Percentiles rank a stretch among this genome's conserved stretches.
Evolutionary conservation across 2,329 filamentous ascomycete species (phyloP).

Genomic region (Trichophyton rubrum): DNA sequence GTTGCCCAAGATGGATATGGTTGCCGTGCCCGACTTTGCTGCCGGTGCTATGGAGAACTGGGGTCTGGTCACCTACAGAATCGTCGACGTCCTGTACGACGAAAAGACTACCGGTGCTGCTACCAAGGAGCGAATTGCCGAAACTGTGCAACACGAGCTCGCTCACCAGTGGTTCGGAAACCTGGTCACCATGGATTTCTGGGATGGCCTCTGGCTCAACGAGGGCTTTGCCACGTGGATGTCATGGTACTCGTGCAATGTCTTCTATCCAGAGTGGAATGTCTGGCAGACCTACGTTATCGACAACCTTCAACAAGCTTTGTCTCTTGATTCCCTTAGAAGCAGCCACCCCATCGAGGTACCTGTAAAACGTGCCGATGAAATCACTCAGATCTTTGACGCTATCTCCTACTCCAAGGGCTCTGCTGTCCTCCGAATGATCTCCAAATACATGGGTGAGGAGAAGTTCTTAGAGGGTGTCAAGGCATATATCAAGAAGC

Average conservation of each 20-base stretch:
- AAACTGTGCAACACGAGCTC: conserved; percentile 92
- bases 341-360: conserved; percentile 97
- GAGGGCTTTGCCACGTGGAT: conserved; percentile 87
- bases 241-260: conserved; percentile 89
- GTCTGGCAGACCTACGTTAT: conserved; percentile 94
- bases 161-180: conserved; percentile 99
- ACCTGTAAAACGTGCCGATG: conserved; percentile 84
- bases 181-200: conserved; percentile 96
- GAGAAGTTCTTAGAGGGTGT: conserved; percentile 88
- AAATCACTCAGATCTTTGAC: conserved; percentile 97
- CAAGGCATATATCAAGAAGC: conserved; percentile 81
- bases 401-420: conserved; percentile 96
- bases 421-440: conserved; percentile 91
- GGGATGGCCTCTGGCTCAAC: conserved; percentile 95
- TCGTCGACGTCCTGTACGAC: conserved; percentile 80
- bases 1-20: conserved; percentile 90
- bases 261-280: conserved; percentile 96
- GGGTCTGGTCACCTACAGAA: conserved; percentile 89
- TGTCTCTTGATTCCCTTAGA: conserved; percentile 76
- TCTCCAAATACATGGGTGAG: conserved; percentile 88
- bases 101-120: conserved; percentile 82
- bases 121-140: conserved; percentile 83
- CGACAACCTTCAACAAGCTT: conserved; percentile 76
- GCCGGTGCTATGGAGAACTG: conserved; percentile 98
- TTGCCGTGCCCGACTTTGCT: conserved; percentile 90